Evolutionary conservation across 306 rosid genomes (phyloP), one percentile per base, ranked within the genome.

Genomic region (Quercus glauca): DNA sequence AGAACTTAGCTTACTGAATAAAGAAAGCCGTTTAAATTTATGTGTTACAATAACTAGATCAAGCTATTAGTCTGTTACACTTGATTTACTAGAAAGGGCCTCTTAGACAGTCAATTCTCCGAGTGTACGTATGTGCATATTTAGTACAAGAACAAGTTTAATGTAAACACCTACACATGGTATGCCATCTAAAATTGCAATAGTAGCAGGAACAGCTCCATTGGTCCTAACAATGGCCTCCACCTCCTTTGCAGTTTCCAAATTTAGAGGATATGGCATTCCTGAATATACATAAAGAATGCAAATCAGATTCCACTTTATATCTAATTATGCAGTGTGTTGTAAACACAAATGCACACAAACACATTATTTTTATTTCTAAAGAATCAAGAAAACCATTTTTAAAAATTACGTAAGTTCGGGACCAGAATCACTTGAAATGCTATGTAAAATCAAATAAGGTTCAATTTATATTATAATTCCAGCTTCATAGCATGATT

Each of bases 161-260:
- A 67, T 29, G 56, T 81, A 85, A 73, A 83, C 80, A 94, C 98
- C 98, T 85, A 92, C 57, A 83, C 93, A 87, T 65, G 97, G 97
- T 35, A 71, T 82, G 83, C 99, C 99, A 82, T 91, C 93, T 83
- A 94, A 84, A 85, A 94, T 92, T 52, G 99, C 99, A 79, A 92
- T 73, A 80, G 99, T 94, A 35, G 99, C 99, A 56, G 99, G 97
- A 91, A 92, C 92, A 20, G 99, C 97, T 58, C 97, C 97, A 2
- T 91, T 91, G 71, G 82, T 80, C 79, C 93, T 90, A 69, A 94
- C 92, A 33, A 90, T 81, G 18, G 86, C 82, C 79, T 94, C 99
- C 31, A 94, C 95, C 83, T 91, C 91, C 85, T 76, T 90, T 2
- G 97, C 99, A 23, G 97, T 94, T 82, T 90, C 89, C 82, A 92